Base-by-base conservation (phyloP, 805 yeast species). In the Maudiozyma saulgeensis region DNA sequence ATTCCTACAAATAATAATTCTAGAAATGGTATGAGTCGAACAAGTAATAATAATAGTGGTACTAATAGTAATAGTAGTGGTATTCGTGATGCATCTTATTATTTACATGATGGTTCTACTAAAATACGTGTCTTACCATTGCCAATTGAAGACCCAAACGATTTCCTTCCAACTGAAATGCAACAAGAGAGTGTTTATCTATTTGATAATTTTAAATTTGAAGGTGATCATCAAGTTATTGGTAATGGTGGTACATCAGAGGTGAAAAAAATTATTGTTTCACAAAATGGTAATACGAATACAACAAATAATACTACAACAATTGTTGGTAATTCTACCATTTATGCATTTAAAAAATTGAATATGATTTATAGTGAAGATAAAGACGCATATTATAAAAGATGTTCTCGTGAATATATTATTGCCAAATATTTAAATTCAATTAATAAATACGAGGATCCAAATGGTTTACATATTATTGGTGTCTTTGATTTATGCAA, bases 171-270 rank as follows among this genome's bases (percentile, higher is more conserved):
- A 0, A 68, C 61, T 0, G 76, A 72, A 4, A 68, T 78, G 53
- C 70, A 76, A 46, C 79, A 81, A 59, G 64, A 66, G 0, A 70
- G 72, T 48, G 66, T 72, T 3, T 72, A 73, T 41, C 64, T 86
- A 50, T 70, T 74, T 31, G 83, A 81, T 43, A 78, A 77, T 49
- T 85, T 78, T 58, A 77, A 73, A 41, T 54, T 75, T 18, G 70
- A 73, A 2, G 68, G 68, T 25, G 70, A 68, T 45, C 70, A 70
- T 23, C 74, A 75, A 48, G 76, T 74, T 44, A 63, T 85, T 46
- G 93, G 90, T 2, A 77, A 75, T 49, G 93, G 95, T 44, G 90
- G 90, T 3, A 78, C 85, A 2, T 77, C 87, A 5, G 77, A 77
- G 45, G 89, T 85, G 19, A 70, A 82, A 48, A 76, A 75, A 49